Evolutionary conservation across 768 basidiomycete species (phyloP).

Genomic region (Tulasnella calospora): DNA sequence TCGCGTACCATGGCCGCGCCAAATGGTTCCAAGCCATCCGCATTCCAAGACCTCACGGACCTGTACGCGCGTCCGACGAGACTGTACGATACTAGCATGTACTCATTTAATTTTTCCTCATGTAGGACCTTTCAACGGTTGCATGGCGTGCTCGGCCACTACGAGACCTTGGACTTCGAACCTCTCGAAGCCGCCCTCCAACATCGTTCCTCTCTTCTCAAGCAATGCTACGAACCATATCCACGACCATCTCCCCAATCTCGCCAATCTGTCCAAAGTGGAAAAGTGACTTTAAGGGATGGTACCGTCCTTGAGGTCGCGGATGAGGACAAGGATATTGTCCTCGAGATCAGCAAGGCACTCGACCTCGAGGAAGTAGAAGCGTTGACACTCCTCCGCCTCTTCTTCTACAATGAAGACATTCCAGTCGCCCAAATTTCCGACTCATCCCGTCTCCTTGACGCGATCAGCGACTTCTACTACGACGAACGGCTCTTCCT

Average conservation of each 20-base stretch:
- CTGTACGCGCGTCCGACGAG: neutral
- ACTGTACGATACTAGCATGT: neutral
- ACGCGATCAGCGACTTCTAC: constrained; percentile 75
- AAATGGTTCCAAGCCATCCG: neutral
- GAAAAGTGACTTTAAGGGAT: constrained; percentile 63
- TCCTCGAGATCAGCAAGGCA: constrained; percentile 63
- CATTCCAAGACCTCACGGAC: constrained; percentile 17
- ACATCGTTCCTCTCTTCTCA: constrained; percentile 54
- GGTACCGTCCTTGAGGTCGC: constrained; percentile 59
- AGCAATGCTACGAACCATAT: constrained; percentile 58
- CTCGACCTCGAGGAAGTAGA: constrained; percentile 77
- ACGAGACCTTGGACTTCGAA: constrained; percentile 19
- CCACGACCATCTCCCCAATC: constrained; percentile 65
- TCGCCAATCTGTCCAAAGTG: constrained; percentile 58
- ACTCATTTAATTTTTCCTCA: neutral
- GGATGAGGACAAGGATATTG: constrained; percentile 63
- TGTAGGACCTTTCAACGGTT: constrained; percentile 26
- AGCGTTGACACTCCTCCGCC: constrained; percentile 66
- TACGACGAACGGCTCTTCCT: constrained; percentile 71
- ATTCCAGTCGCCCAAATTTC: constrained; percentile 1
- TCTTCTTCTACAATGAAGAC: constrained; percentile 63
- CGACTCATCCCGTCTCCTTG: constrained; percentile 41
- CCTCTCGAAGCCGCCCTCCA: constrained; percentile 37
- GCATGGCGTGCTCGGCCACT: constrained; percentile 12
- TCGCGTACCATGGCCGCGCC: constrained; percentile 8